These are phyloP conservation scores for Fusarium pseudograminearum DNA, from an alignment of 2,329 filamentous ascomycete genomes.

Conservation along the genomic window DNA sequence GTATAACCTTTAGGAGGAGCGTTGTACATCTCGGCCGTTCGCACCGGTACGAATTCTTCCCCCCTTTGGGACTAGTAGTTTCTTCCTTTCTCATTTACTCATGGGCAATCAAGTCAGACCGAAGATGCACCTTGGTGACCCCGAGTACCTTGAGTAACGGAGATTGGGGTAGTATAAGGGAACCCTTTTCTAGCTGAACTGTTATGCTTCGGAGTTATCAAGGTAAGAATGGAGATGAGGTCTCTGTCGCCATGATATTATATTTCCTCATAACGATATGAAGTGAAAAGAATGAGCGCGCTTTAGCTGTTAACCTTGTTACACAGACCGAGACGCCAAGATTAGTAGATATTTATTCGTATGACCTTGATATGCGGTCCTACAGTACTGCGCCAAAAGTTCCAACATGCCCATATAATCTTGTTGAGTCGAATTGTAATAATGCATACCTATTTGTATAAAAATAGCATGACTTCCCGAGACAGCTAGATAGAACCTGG, in stretches of 20 bases:
- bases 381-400: neutral
- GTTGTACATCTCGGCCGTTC: neutral
- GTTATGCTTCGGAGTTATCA: neutral
- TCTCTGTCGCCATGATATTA: neutral
- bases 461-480: neutral
- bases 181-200: neutral
- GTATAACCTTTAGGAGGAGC: conserved; percentile 2
- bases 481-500: neutral
- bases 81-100: neutral
- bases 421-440: neutral
- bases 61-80: neutral
- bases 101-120: conserved; percentile 10
- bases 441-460: neutral
- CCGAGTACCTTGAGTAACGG: conserved; percentile 10
- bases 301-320: neutral
- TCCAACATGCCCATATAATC: neutral
- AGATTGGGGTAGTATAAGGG: neutral
- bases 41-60: neutral
- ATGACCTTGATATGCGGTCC: neutral
- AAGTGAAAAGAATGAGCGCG: neutral
- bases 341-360: neutral
- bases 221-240: neutral
- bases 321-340: neutral
- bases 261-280: neutral
- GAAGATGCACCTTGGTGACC: conserved; percentile 20